Evolutionary conservation across 2,329 filamentous ascomycete genomes (phyloP).

Genomic region (Paracamarosporium sp.): DNA sequence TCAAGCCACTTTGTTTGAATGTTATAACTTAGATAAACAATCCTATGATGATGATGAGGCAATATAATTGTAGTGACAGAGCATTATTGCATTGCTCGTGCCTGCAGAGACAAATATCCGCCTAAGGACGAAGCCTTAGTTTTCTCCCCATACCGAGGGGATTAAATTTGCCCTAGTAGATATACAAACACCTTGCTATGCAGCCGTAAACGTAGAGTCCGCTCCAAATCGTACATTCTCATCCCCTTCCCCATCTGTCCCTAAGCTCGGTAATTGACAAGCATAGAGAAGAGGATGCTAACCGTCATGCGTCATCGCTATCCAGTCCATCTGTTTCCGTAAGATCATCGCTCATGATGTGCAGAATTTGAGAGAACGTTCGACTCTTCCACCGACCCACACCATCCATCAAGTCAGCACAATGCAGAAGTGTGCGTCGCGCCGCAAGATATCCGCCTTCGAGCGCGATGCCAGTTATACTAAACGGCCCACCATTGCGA

Average conservation of each 20-base stretch:
- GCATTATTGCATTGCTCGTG: background rate
- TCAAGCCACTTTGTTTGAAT: background rate
- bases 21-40: background rate
- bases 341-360: conserved; percentile 62
- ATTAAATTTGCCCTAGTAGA: background rate
- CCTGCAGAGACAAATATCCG: background rate
- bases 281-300: conserved; percentile 26
- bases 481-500: conserved; percentile 55
- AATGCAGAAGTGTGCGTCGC: conserved; percentile 59
- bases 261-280: conserved; percentile 31
- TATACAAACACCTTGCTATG: conserved; percentile 4
- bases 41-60: background rate
- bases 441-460: conserved; percentile 60
- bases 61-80: background rate
- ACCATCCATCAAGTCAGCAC: conserved; percentile 60
- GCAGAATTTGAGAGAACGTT: conserved; percentile 59
- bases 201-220: conserved; percentile 1
- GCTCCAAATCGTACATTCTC: conserved; percentile 3
- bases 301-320: conserved; percentile 37
- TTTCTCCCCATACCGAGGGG: background rate
- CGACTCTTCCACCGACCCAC: conserved; percentile 59
- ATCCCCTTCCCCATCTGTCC: conserved; percentile 36
- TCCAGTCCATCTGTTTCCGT: conserved; percentile 42
- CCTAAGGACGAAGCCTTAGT: background rate
- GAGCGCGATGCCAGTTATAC: conserved; percentile 56